Conservation (phyloP, 2,329 filamentous ascomycete species). For the Cordyceps sp. region DNA sequence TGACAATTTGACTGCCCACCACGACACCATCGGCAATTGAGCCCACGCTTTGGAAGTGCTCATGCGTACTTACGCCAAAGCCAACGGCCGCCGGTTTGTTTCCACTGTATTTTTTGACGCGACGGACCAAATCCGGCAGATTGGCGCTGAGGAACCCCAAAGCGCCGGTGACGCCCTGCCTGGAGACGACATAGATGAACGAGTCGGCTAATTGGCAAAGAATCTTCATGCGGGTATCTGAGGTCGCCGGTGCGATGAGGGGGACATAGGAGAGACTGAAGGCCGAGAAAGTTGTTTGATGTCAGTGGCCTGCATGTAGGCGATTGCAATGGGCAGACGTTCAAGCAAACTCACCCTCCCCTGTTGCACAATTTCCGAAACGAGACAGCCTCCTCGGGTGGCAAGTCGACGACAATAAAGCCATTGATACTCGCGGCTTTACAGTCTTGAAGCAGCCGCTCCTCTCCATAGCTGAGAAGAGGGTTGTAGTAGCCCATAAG, state of each 20-base stretch:
- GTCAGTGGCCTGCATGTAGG: too few relatives aligned
- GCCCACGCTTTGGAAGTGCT: conserved; percentile 80
- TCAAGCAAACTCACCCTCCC: conserved; percentile 40
- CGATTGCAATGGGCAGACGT: too few relatives aligned
- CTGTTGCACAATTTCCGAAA: conserved; percentile 74
- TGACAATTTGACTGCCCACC: conserved; percentile 91
- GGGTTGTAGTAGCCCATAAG: conserved; percentile 99
- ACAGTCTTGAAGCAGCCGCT: conserved; percentile 71
- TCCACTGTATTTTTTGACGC: conserved; percentile 84
- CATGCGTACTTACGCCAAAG: conserved; percentile 88
- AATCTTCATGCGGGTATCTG: conserved; percentile 82
- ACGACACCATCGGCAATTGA: conserved; percentile 84
- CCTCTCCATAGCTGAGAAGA: conserved; percentile 83
- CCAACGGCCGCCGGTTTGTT: conserved; percentile 84
- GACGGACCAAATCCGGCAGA: conserved; percentile 63
- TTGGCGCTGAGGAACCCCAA: conserved; percentile 66
- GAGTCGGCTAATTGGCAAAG: conserved; percentile 95
- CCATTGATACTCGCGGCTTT: conserved; percentile 77
- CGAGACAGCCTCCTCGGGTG: conserved; percentile 84
- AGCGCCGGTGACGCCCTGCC: conserved; percentile 92
- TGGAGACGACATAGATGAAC: conserved; percentile 96
- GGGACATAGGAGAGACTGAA: conserved; percentile 82
- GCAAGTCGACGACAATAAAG: conserved; percentile 92
- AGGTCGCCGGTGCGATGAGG: conserved; percentile 88
- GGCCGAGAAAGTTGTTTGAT: too few relatives aligned